Evolutionary conservation across 352 stramenopile species (phyloP).

Genomic region (Phytopythium montanum): DNA sequence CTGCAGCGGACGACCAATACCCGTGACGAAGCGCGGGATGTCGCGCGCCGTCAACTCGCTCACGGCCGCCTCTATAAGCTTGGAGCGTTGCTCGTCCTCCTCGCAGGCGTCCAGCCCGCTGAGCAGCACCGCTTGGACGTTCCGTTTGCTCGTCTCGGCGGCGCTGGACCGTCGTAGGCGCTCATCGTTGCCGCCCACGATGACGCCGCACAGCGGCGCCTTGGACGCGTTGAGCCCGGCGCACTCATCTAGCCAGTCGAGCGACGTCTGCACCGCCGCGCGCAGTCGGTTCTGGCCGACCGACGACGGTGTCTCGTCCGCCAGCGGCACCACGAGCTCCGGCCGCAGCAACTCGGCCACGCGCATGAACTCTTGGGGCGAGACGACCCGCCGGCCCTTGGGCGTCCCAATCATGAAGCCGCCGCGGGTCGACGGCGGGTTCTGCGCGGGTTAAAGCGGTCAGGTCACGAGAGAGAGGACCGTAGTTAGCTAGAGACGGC

Average conservation of each 20-base stretch:
- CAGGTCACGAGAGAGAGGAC: too few relatives aligned
- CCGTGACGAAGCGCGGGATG: constrained; percentile 59
- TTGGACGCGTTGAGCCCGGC: constrained; percentile 18
- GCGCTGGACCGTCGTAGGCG: constrained; percentile 46
- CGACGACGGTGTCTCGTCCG: constrained; percentile 54
- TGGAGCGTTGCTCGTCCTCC: constrained; percentile 28
- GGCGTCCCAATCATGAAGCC: constrained; percentile 59
- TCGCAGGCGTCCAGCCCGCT: constrained; percentile 51
- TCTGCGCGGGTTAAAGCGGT: constrained; percentile 14
- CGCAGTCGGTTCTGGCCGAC: constrained; percentile 69
- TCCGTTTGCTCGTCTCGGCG: constrained; percentile 60
- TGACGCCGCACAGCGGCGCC: constrained; percentile 52
- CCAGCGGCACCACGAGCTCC: constrained; percentile 59
- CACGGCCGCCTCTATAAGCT: constrained; percentile 45
- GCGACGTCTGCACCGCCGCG: constrained; percentile 49
- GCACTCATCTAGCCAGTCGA: constrained; percentile 73
- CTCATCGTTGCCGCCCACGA: constrained; percentile 62
- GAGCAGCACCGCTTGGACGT: constrained; percentile 63
- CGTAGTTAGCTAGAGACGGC: too few relatives aligned
- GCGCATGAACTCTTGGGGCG: constrained; percentile 55
- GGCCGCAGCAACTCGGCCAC: constrained; percentile 41
- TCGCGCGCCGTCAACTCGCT: constrained; percentile 24
- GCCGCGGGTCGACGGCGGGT: constrained; percentile 50
- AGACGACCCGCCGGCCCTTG: constrained; percentile 42
- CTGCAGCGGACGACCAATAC: constrained; percentile 61